These are phyloP conservation scores for Tetradesmus obliquus DNA, from an alignment of 139 green algal genomes.

Conservation along the genomic window DNA sequence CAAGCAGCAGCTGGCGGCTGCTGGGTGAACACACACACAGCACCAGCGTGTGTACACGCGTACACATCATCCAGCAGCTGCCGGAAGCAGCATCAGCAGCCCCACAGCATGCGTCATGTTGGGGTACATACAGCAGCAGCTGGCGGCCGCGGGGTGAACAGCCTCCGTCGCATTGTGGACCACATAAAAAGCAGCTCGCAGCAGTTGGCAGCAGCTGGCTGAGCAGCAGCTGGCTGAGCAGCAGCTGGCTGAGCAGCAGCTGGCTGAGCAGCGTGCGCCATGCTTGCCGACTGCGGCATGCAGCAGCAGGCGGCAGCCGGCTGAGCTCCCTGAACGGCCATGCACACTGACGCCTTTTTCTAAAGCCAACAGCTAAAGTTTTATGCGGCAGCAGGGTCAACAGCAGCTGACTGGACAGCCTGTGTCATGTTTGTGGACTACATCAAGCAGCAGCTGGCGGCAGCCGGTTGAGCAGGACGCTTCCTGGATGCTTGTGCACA, in stretches of 20 bases:
- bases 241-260: slow-evolving; percentile 53
- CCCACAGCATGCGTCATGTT: no score
- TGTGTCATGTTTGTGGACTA: slow-evolving; percentile 92
- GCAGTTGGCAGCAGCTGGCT: background rate
- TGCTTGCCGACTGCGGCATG: slow-evolving; percentile 90
- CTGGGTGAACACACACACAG: no score
- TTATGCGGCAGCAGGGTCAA: no score
- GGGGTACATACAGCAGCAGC: no score
- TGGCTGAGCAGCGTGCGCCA: slow-evolving; percentile 64
- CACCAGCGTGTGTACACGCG: no score
- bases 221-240: background rate
- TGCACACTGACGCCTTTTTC: no score
- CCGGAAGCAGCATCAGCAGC: background rate
- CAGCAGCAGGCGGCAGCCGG: slow-evolving; percentile 60
- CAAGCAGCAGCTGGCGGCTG: slow-evolving; percentile 52
- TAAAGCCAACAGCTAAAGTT: no score
- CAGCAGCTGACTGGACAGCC: background rate
- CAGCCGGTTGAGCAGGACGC: background rate
- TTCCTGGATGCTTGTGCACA: background rate
- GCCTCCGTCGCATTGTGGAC: no score
- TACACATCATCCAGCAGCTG: no score
- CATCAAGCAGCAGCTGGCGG: slow-evolving; percentile 66
- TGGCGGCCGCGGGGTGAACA: no score
- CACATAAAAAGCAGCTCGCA: no score
- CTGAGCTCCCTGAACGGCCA: no score